Evolutionary conservation across 768 basidiomycete genomes (phyloP), one percentile per base, ranked within the genome.

Genomic region (Lentinula guzmanii): DNA sequence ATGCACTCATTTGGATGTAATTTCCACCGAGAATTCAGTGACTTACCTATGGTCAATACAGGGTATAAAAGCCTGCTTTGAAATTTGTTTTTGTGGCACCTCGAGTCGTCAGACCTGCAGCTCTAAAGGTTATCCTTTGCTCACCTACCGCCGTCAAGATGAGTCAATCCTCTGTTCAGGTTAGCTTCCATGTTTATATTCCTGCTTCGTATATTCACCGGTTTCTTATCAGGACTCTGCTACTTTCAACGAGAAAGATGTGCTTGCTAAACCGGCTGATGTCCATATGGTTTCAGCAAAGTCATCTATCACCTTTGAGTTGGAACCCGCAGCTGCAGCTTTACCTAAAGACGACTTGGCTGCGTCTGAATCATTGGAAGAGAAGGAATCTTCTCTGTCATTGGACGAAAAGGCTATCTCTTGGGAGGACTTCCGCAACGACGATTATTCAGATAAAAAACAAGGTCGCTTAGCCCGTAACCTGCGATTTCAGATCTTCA

Each of bases 401-500:
- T 37, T 31, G 9, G 53, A 54, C 8, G 61, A 61, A 52, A 51
- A 61, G 34, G 28, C 43, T 31, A 28, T 45, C 11, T 48, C 58
- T 37, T 77, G 77, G 77, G 75, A 76, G 35, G 76, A 75, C 15
- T 76, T 75, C 63, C 52, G 65, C n/a, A 72, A 77, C n/a, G 75
- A 74, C 37, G 64, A 58, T 9, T 62, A 77, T 4, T 76, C 76
- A 2, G 71, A 72, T 31, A 78, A 79, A 67, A 72, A 64, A 21
- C 70, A 76, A 35, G 70, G 72, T 24, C 70, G 71, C 56, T 33
- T 65, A 18, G n/a, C 72, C 51, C 74, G 77, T 53, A 77, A 78
- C 65, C 51, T 78, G 13, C 75, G 77, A 41, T 71, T 76, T 66
- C 74, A 75, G 58, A 66, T 83, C 64, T 77, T 74, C 61, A 68